Evolutionary conservation across 1,284 basidiomycete species (phyloP), one percentile per base, ranked within the genome.

Genomic region (Xerocomus minutiporus): DNA sequence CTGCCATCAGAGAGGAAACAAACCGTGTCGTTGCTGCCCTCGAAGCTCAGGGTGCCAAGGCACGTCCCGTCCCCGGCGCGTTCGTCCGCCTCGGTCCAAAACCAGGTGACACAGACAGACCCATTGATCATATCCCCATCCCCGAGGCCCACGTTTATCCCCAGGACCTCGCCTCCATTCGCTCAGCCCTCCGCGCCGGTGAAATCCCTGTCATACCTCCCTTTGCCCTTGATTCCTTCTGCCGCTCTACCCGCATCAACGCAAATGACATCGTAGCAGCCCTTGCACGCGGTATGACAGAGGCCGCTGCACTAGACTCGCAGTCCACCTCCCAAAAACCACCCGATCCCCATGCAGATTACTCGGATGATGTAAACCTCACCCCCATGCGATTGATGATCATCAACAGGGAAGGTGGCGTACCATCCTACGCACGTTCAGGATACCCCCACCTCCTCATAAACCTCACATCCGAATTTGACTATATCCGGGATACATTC

Each of bases 151-250:
- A 92, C 61, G 83, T 87, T 2, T 71, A 80, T 51, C 84, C 88
- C 4, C 79, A 83, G 50, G 91, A 93, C 56, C 80, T 97, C 51
- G 78, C 84, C 45, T 83, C 88, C 40, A 86, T 99, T 53, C 86
- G 91, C 28, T 89, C 90, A 42, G 91, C 97, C 3, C 82, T 99
- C 52, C 82, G 84, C 51, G 84, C 91, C 15, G 92, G 94, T 25
- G 95, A 98, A 73, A 98, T 98, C 53, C 97, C 97, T 4, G 93
- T 99, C 25, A 82, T 99, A 45, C 80, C 94, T n/a, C 96, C 96
- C 4, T 83, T 98, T 50, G 95, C 94, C 1, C 78, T 98, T 15
- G 93, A 97, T 68, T 91, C 91, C 3, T 89, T 88, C 63, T 93
- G 90, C 67, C 86, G 91, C 45, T 90, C 90, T 15, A 82, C 91